Percentiles rank a stretch among this genome's conserved stretches.
Evolutionary conservation across 1,284 basidiomycete genomes (phyloP).

Genomic region (Ganoderma sinense): DNA sequence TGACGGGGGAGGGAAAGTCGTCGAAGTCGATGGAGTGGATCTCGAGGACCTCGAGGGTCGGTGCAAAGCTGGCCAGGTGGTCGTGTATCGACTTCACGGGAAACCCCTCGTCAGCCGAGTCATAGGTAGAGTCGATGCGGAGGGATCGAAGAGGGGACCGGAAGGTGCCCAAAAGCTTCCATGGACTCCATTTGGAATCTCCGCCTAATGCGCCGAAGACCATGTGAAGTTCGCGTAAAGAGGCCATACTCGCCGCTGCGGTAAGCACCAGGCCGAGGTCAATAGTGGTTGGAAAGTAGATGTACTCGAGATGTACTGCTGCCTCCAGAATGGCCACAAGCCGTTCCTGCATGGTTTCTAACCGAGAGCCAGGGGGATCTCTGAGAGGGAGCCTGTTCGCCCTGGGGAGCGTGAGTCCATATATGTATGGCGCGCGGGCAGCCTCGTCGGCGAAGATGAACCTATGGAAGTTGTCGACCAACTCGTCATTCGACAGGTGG

Average conservation of each 20-base stretch:
- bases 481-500: not conserved
- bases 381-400: too few species aligned
- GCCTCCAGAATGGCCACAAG: not conserved
- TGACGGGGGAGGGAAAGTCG: too few species aligned
- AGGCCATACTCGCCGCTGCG: not conserved
- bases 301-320: not conserved
- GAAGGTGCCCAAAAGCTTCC: not conserved
- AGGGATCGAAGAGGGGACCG: not conserved
- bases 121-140: not conserved
- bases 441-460: not conserved
- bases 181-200: not conserved
- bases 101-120: not conserved
- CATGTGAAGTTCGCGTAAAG: not conserved
- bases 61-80: not conserved
- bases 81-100: not conserved
- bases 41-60: not conserved
- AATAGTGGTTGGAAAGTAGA: not conserved
- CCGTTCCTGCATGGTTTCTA: too few species aligned
- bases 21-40: too few species aligned
- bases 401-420: not conserved
- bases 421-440: not conserved
- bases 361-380: not conserved
- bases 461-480: not conserved
- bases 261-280: not conserved
- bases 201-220: too few species aligned